Conservation (phyloP, 768 basidiomycete genomes). For the Phlegmacium glaucopus region DNA sequence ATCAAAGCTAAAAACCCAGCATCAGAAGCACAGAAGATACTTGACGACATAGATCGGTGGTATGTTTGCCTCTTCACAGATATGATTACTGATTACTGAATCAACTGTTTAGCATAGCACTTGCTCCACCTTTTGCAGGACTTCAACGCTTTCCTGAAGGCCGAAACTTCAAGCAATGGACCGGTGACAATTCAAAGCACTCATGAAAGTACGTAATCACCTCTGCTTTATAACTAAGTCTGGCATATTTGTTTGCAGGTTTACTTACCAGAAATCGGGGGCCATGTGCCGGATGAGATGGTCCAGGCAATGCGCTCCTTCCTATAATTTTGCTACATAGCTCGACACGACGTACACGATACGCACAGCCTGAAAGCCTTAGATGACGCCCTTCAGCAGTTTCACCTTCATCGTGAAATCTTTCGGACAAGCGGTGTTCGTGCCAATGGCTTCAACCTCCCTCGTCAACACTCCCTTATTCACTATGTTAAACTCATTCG, state of each 20-base stretch:
- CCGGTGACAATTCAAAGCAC: slow-evolving; percentile 30
- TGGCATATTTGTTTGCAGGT: slow-evolving; percentile 13
- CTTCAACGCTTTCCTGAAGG: slow-evolving; percentile 23
- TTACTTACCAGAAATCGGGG: slow-evolving; percentile 26
- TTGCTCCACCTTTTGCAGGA: background rate
- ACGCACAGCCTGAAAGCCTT: slow-evolving; percentile 6
- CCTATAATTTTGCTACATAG: slow-evolving; percentile 28
- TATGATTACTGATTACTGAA: background rate
- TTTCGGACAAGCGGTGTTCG: no score
- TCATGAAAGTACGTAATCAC: slow-evolving; percentile 26
- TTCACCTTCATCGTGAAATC: slow-evolving; percentile 22
- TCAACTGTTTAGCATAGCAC: background rate
- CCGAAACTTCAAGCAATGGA: slow-evolving; percentile 27
- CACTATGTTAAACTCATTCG: slow-evolving; percentile 15
- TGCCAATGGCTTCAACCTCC: slow-evolving; percentile 14
- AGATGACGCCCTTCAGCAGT: slow-evolving; percentile 15
- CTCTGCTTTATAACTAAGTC: background rate
- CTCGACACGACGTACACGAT: slow-evolving; percentile 18
- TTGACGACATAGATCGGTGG: background rate
- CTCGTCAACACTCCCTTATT: slow-evolving; percentile 20
- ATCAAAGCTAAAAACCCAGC: background rate
- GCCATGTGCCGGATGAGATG: slow-evolving; percentile 27
- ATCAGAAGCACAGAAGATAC: background rate
- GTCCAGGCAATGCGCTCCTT: slow-evolving; percentile 20
- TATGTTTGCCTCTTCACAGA: background rate